Percentiles rank a stretch among this genome's conserved stretches.
phyloP scores from a whole-genome alignment of 495 filamentous ascomycete species.

The Aspergillus baeticus region DNA sequence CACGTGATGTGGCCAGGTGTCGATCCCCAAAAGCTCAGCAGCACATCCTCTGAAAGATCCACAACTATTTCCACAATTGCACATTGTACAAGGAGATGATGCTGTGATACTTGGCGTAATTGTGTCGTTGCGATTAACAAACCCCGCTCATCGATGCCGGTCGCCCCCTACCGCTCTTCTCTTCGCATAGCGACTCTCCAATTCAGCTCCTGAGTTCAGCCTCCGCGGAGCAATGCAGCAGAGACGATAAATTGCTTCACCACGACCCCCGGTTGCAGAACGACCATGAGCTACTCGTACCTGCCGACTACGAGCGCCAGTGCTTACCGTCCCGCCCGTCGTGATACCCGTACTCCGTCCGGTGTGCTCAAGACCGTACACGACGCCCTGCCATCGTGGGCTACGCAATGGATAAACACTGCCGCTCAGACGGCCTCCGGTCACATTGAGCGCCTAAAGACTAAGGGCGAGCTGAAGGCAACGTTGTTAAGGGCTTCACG shows the following conservation, averaged over 20 bases:
- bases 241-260: conserved; percentile 8
- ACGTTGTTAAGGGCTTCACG: conserved; percentile 15
- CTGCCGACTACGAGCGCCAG: conserved; percentile 28
- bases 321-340: conserved; percentile 30
- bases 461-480: conserved; percentile 12
- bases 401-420: conserved; percentile 25
- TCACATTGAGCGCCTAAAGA: conserved; percentile 13
- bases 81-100: neutral
- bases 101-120: neutral
- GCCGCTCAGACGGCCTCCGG: neutral
- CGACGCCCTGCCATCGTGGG: conserved; percentile 19
- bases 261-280: conserved; percentile 9
- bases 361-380: conserved; percentile 12
- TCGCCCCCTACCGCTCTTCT: neutral
- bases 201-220: neutral
- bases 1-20: conserved; percentile 5
- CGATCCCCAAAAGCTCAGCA: neutral
- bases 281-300: conserved; percentile 44
- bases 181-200: neutral
- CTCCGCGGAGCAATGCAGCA: conserved; percentile 21
- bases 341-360: conserved; percentile 11
- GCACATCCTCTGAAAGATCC: neutral
- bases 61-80: neutral
- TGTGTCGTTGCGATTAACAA: neutral
- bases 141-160: neutral